Evolutionary conservation across 2,329 filamentous ascomycete species (phyloP).

Genomic region (Coniochaeta ligniaria): DNA sequence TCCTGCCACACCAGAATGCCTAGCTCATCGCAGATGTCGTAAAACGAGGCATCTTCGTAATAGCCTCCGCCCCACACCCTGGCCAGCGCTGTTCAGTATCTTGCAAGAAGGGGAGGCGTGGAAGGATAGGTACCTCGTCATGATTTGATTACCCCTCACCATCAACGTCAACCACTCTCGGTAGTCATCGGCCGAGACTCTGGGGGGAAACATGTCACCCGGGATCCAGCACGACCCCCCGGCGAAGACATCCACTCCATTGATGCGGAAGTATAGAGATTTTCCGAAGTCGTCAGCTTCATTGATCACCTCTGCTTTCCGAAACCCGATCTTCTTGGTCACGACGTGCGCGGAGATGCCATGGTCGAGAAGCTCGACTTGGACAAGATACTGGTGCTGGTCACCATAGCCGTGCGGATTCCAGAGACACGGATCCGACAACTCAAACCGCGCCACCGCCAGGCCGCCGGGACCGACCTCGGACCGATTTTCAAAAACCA

Average conservation of each 20-base stretch:
- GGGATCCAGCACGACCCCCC: constrained; percentile 31
- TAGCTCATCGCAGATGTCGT: constrained; percentile 68
- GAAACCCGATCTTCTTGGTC: constrained; percentile 46
- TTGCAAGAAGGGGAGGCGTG: constrained; percentile 20
- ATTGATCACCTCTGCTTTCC: constrained; percentile 40
- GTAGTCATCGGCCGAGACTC: constrained; percentile 31
- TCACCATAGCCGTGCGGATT: constrained; percentile 25
- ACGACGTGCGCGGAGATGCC: neutral
- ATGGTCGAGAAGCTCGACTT: constrained; percentile 11
- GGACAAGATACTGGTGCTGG: constrained; percentile 44
- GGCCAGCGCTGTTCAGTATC: neutral
- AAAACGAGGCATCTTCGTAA: constrained; percentile 69
- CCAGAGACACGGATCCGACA: constrained; percentile 32
- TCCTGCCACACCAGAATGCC: constrained; percentile 83
- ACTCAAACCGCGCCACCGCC: neutral
- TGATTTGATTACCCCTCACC: constrained; percentile 60
- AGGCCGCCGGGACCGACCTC: neutral
- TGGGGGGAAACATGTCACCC: constrained; percentile 24
- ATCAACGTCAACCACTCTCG: constrained; percentile 54
- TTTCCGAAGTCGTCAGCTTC: constrained; percentile 29
- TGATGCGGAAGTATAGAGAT: constrained; percentile 29
- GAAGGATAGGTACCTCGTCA: constrained; percentile 40
- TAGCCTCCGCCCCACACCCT: constrained; percentile 50
- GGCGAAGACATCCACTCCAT: constrained; percentile 23
- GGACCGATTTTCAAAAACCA: neutral